These are phyloP conservation scores for thale cress (Arabidopsis thaliana) DNA, from an alignment of 345 rosid genomes.

Conservation along the genomic window TAIR10.1 NC_003070.9:4190001-4190500, in stretches of 20 bases:
- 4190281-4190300: slow-evolving; percentile 13
- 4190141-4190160: slow-evolving; percentile 64
- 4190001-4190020: slow-evolving; percentile 85
- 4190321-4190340: slow-evolving; percentile 4
- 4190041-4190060: slow-evolving; percentile 53
- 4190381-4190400: background rate
- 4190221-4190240: background rate
- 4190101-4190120: slow-evolving; percentile 74
- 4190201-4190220: slow-evolving; percentile 29
- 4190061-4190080: slow-evolving; percentile 77
- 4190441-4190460: slow-evolving; percentile 4
- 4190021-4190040: slow-evolving; percentile 65
- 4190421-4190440: slow-evolving; percentile 26
- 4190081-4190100: slow-evolving; percentile 92
- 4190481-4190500: background rate
- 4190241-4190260: slow-evolving; percentile 23
- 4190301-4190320: slow-evolving; percentile 9
- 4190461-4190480: slow-evolving; percentile 8
- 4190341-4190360: slow-evolving; percentile 1
- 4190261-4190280: slow-evolving; percentile 34
- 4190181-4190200: slow-evolving; percentile 87
- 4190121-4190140: slow-evolving; percentile 42
- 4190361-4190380: background rate
- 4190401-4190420: background rate
- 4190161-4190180: slow-evolving; percentile 71